Base-by-base conservation (phyloP, 192 early-diverging fungal genomes). In the Thamnidium elegans region DNA sequence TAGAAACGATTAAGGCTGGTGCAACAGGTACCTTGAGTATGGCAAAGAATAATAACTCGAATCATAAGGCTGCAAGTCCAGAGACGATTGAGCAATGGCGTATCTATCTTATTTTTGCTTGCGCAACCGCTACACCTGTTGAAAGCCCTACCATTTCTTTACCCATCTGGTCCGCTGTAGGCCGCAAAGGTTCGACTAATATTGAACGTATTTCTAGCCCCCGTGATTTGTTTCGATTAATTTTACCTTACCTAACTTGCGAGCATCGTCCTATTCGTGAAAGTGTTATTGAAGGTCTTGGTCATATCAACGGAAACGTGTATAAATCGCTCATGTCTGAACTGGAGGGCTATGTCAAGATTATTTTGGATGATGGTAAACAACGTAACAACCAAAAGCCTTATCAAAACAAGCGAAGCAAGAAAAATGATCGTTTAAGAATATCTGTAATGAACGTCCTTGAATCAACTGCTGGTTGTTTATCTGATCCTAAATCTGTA, bases 1-100 rank as follows among this genome's bases (percentile, higher is more conserved):
- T 83, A 5, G 89, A 89, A 21, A 68, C 76, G 7, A 71, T 78
- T 3, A 63, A 72, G 52, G 47, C 78, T 21, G 80, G 80, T 23
- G 65, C 79, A 3, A 78, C 78, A 11, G 75, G 73, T 23, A 85
- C 76, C 21, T 72, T 86, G 17, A 72, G 76, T 11, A 81, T 83
- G 74, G 14, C 74, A 30, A 81, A 75, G 52, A 63, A 63, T 30
- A 65, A 44, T 36, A 66, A 17, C 15, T 78, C 79, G 30, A 75
- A 58, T 1, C 73, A 66, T 2, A 68, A 75, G 13, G 56, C 81
- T 0, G 82, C 80, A 7, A 85, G 71, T 7, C 71, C 81, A 34
- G 89, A 84, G 26, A 79, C 92, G 19, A 75, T 94, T 39, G 81
- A 84, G 7, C 89, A 92, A 67, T 94, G 90, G 91, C 75, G 80